Evolutionary conservation across 169 alveolate species (phyloP).

Genomic region (Theileria luwenshuni): DNA sequence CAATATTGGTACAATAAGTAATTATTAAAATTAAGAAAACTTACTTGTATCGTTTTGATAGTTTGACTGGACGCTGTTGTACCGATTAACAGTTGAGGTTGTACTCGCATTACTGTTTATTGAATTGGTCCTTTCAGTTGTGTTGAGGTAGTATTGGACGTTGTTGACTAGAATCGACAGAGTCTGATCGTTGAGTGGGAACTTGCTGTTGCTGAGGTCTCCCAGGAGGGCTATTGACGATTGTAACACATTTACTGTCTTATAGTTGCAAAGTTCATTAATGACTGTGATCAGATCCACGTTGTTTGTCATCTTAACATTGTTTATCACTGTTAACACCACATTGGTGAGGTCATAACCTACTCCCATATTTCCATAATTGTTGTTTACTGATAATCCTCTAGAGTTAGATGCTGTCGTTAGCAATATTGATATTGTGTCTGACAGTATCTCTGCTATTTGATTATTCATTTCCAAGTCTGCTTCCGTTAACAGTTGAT

Average conservation of each 20-base stretch:
- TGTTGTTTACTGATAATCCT: no score
- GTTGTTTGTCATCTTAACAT: constrained; percentile 4
- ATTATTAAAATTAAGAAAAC: no score
- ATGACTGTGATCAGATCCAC: constrained; percentile 16
- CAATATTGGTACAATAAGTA: no score
- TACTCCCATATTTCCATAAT: not conserved
- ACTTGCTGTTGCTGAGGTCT: constrained; percentile 23
- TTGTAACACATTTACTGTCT: constrained; percentile 30
- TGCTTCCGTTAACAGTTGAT: not conserved
- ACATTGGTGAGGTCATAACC: not conserved
- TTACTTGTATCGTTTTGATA: not conserved
- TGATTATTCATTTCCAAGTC: constrained; percentile 34
- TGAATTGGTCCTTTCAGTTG: not conserved
- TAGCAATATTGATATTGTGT: constrained; percentile 31
- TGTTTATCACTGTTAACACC: constrained; percentile 6
- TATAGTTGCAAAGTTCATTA: constrained; percentile 41
- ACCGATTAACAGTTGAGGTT: not conserved
- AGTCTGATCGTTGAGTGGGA: not conserved
- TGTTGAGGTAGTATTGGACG: not conserved
- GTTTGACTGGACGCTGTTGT: not conserved
- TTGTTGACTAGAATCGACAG: not conserved
- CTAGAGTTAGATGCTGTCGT: not conserved
- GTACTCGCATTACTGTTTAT: constrained; percentile 1
- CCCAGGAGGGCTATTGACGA: constrained; percentile 53
- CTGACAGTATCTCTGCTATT: constrained; percentile 32